Evolutionary conservation across 305 asterid genomes (phyloP).

Genomic region (Fraxinus floribunda): DNA sequence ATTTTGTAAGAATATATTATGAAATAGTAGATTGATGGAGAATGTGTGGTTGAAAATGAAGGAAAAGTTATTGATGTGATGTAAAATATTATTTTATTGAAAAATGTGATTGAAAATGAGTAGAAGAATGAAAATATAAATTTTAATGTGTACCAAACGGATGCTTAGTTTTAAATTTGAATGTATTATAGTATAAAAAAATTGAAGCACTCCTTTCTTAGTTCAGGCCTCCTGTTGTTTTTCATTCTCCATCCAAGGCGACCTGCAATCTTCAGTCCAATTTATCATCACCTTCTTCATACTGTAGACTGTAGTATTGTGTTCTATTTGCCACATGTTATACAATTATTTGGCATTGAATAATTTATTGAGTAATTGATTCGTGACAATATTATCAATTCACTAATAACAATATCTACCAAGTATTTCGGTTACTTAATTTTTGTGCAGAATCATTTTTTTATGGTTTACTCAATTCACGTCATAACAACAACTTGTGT

Average conservation of each 20-base stretch:
- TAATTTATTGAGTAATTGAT: background rate
- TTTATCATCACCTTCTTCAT: background rate
- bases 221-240: background rate
- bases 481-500: background rate
- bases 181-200: background rate
- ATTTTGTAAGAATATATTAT: too few species aligned
- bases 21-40: too few species aligned
- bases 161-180: background rate
- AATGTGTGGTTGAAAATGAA: too few species aligned
- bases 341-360: background rate
- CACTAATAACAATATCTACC: background rate
- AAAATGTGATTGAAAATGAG: too few species aligned
- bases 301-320: background rate
- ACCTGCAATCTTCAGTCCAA: background rate
- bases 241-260: background rate
- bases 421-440: background rate
- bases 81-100: too few species aligned
- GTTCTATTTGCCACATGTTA: background rate
- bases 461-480: background rate
- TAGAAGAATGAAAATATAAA: too few species aligned
- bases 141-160: background rate
- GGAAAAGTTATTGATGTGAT: too few species aligned
- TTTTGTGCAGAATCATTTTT: background rate
- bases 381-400: background rate
- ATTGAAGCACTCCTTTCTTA: background rate